Evolutionary conservation across 78 protist genomes (phyloP).

Genomic region (Chrysochromulina parva): DNA sequence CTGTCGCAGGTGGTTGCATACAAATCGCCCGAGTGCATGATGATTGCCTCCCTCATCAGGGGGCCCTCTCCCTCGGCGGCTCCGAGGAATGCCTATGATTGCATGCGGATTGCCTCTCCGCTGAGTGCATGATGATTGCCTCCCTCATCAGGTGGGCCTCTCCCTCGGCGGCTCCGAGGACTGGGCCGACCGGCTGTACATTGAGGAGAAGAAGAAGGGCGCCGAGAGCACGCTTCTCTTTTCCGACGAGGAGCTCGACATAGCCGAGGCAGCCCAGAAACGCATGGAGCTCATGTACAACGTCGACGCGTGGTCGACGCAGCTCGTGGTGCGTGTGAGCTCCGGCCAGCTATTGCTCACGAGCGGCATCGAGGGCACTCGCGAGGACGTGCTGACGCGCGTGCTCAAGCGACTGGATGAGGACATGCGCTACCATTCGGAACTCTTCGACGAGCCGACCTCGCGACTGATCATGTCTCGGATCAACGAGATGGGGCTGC

Average conservation of each 20-base stretch:
- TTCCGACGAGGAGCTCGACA: neutral
- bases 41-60: too few species aligned
- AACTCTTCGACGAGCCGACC: neutral
- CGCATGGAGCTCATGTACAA: slow-evolving; percentile 12
- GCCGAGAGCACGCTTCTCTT: neutral
- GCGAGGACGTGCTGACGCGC: neutral
- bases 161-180: slow-evolving; percentile 5
- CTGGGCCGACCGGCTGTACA: slow-evolving; percentile 10
- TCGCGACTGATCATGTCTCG: neutral
- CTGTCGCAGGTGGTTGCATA: neutral
- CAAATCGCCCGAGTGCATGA: too few species aligned
- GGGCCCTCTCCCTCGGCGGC: too few species aligned
- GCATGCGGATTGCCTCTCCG: too few species aligned
- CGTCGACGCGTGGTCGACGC: neutral
- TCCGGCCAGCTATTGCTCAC: neutral
- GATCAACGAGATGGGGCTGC: too few species aligned
- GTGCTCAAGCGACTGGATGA: neutral
- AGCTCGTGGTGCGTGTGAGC: neutral
- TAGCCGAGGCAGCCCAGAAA: neutral
- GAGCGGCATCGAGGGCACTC: neutral
- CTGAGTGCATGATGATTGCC: too few species aligned
- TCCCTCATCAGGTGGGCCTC: neutral
- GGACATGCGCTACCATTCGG: neutral
- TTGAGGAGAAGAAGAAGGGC: neutral
- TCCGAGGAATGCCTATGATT: too few species aligned